phyloP scores from a whole-genome alignment of 805 yeast genomes.

The Nakazawaea ambrosiae region DNA sequence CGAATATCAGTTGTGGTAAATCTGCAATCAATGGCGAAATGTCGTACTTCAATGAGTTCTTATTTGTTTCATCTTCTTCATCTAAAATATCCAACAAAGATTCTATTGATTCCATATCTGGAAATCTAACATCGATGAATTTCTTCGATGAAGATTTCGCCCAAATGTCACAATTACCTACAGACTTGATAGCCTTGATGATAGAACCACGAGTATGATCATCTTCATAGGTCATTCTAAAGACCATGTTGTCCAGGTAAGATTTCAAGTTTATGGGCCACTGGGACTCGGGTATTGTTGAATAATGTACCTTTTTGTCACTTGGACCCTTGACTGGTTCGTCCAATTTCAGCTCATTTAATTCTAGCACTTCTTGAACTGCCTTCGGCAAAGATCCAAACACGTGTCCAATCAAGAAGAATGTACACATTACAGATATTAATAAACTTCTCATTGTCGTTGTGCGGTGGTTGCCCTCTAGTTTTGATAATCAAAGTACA shows the following conservation, averaged over 20 bases:
- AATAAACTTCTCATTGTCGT: no score
- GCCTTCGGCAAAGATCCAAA: no score
- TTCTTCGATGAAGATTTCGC: constrained; percentile 29
- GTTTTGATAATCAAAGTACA: no score
- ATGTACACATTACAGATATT: no score
- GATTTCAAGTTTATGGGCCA: constrained; percentile 34
- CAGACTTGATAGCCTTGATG: constrained; percentile 16
- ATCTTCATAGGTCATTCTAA: constrained; percentile 32
- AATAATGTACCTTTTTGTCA: constrained; percentile 24
- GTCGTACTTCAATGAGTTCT: constrained; percentile 14
- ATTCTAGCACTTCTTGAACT: background rate
- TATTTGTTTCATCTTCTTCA: background rate
- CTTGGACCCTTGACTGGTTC: background rate
- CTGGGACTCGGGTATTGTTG: constrained; percentile 19
- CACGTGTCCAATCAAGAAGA: no score
- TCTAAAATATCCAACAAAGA: background rate
- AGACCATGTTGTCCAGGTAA: constrained; percentile 36
- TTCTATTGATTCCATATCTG: constrained; percentile 17
- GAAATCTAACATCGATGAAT: constrained; percentile 40
- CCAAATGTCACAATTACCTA: constrained; percentile 36
- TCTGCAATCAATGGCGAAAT: constrained; percentile 45
- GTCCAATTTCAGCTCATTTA: background rate
- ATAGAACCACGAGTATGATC: constrained; percentile 11
- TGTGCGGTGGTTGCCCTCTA: no score
- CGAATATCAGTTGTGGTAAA: constrained; percentile 48